Evolutionary conservation across 2,329 filamentous ascomycete species (phyloP).

Genomic region (Zymoseptoria tritici): DNA sequence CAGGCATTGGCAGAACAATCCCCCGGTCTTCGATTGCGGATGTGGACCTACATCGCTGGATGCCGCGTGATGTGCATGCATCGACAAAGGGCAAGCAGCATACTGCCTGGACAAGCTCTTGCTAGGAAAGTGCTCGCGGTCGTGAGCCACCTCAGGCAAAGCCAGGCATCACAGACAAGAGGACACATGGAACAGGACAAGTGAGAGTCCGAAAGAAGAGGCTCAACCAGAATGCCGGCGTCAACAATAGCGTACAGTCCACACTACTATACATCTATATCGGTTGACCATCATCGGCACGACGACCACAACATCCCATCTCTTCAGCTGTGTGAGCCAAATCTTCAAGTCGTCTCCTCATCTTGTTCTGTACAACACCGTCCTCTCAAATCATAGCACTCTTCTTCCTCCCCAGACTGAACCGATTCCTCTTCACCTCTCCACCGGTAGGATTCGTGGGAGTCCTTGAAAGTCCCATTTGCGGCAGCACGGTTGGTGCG

Average conservation of each 20-base stretch:
- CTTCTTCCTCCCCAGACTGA: constrained; percentile 67
- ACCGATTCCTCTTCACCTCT: constrained; percentile 51
- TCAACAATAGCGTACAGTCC: not conserved
- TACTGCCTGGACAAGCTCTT: not conserved
- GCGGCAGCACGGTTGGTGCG: constrained; percentile 1
- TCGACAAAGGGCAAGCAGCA: not conserved
- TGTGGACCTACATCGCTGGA: too few relatives aligned
- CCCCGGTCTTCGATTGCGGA: too few relatives aligned
- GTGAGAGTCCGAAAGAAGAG: too few relatives aligned
- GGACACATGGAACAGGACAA: not conserved
- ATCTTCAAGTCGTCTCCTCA: not conserved
- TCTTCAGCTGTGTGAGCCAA: not conserved
- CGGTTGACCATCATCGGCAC: not conserved
- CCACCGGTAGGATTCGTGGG: not conserved
- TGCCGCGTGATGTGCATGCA: too few relatives aligned
- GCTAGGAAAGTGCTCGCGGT: not conserved
- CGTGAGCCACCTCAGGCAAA: not conserved
- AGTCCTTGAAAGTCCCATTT: not conserved
- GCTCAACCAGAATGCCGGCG: not conserved
- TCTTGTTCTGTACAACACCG: not conserved
- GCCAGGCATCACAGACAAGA: too few relatives aligned
- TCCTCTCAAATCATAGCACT: constrained; percentile 31
- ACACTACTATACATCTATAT: not conserved
- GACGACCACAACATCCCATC: not conserved
- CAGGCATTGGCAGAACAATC: not conserved